Conservation (phyloP, 1,284 basidiomycete genomes). For the Flammula alnicola region DNA sequence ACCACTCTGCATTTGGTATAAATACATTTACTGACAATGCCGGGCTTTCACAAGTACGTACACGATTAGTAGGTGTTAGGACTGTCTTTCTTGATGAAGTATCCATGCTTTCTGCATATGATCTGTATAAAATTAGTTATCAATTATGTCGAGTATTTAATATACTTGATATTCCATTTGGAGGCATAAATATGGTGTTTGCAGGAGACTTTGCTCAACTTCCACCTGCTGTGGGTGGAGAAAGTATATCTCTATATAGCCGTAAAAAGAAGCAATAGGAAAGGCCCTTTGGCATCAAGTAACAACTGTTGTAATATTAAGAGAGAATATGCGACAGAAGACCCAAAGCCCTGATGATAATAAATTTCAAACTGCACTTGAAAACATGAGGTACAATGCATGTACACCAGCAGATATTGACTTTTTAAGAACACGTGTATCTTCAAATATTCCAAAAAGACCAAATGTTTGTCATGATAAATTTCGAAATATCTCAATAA, state of each 20-base stretch:
- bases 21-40: not conserved
- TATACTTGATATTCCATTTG: conserved; percentile 23
- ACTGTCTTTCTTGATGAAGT: conserved; percentile 44
- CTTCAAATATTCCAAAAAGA: too few relatives aligned
- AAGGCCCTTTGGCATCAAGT: not conserved
- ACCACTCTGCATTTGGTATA: conserved; percentile 18
- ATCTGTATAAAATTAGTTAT: conserved; percentile 27
- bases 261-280: conserved; percentile 26
- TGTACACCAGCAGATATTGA: too few relatives aligned
- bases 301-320: conserved; percentile 36
- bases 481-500: too few relatives aligned
- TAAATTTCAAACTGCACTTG: too few relatives aligned
- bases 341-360: too few relatives aligned
- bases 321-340: conserved; percentile 7
- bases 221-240: conserved; percentile 16
- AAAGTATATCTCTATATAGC: conserved; percentile 27
- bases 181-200: conserved; percentile 29
- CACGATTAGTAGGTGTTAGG: conserved; percentile 29
- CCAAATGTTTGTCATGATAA: too few relatives aligned
- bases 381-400: too few relatives aligned
- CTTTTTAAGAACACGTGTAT: too few relatives aligned
- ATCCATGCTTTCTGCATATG: conserved; percentile 38
- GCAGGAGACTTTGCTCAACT: conserved; percentile 33
- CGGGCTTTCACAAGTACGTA: conserved; percentile 4
- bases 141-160: conserved; percentile 13